These are phyloP conservation scores for Rhodotorula kratochvilovae DNA, from an alignment of 768 basidiomycete species.

Conservation along the genomic window DNA sequence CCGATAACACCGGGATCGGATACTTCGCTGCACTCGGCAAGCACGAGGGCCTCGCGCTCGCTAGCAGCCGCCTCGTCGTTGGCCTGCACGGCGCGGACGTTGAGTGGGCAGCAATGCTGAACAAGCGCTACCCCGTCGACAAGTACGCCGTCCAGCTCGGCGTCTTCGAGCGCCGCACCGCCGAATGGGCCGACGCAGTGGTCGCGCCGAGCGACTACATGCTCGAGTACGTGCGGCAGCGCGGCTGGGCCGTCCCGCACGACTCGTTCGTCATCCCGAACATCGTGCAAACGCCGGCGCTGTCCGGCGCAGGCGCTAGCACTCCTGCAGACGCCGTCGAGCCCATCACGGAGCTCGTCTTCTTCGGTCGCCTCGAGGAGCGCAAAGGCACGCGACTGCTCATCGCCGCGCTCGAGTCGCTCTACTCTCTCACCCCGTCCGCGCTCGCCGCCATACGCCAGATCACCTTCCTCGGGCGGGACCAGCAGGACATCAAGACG, in stretches of 20 bases:
- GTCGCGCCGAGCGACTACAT: conserved; percentile 40
- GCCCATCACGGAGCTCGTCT: conserved; percentile 34
- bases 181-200: conserved; percentile 34
- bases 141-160: conserved; percentile 33
- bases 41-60: conserved; percentile 32
- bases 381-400: conserved; percentile 34
- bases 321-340: background rate
- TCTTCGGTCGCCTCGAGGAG: conserved; percentile 40
- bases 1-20: conserved; percentile 38
- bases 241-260: conserved; percentile 27
- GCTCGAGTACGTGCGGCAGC: conserved; percentile 18
- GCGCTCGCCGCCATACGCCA: background rate
- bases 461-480: conserved; percentile 36
- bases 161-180: conserved; percentile 29
- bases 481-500: conserved; percentile 27
- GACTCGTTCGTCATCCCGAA: conserved; percentile 33
- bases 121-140: conserved; percentile 33
- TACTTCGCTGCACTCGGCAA: conserved; percentile 27
- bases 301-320: background rate
- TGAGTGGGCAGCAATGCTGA: conserved; percentile 39
- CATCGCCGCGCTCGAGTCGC: conserved; percentile 20
- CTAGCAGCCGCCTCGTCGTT: conserved; percentile 20
- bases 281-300: conserved; percentile 5
- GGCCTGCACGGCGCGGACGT: conserved; percentile 39
- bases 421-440: background rate